phyloP scores from a whole-genome alignment of 441 rosid species.

The Croton setiger region DNA sequence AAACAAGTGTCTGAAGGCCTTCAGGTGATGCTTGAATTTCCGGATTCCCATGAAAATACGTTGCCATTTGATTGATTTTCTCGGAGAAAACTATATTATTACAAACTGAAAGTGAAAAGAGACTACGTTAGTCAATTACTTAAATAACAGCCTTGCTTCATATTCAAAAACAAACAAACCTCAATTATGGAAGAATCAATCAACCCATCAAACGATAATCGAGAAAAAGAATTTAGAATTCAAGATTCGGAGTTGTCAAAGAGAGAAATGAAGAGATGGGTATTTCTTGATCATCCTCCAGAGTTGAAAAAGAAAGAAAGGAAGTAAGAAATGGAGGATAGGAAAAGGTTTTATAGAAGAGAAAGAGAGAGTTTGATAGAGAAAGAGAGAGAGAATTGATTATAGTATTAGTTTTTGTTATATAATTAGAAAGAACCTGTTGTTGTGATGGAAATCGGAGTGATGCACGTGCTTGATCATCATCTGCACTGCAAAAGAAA shows the following conservation, averaged over 20 bases:
- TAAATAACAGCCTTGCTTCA: constrained; percentile 16
- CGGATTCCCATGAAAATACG: constrained; percentile 79
- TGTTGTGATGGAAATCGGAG: constrained; percentile 54
- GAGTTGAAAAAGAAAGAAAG: not conserved
- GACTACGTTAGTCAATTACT: constrained; percentile 19
- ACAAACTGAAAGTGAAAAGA: constrained; percentile 36
- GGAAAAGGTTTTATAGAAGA: constrained; percentile 1
- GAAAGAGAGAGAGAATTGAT: constrained; percentile 30
- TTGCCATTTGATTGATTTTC: constrained; percentile 50
- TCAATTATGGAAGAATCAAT: constrained; percentile 7
- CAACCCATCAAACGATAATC: constrained; percentile 27
- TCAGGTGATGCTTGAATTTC: constrained; percentile 57
- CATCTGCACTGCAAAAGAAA: constrained; percentile 44
- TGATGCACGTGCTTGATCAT: constrained; percentile 76
- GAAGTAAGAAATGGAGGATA: not conserved
- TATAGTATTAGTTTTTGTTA: constrained; percentile 23
- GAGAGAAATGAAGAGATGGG: not conserved
- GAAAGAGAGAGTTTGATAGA: constrained; percentile 24
- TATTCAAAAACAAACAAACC: constrained; percentile 18
- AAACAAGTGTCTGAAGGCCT: constrained; percentile 85
- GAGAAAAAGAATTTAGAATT: not conserved
- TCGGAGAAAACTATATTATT: constrained; percentile 13
- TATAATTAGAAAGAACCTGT: constrained; percentile 53
- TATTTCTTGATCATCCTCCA: constrained; percentile 3
- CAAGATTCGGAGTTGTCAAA: not conserved